Conservation (phyloP, 2,329 filamentous ascomycete species). For the Waltergamsia citrina region DNA sequence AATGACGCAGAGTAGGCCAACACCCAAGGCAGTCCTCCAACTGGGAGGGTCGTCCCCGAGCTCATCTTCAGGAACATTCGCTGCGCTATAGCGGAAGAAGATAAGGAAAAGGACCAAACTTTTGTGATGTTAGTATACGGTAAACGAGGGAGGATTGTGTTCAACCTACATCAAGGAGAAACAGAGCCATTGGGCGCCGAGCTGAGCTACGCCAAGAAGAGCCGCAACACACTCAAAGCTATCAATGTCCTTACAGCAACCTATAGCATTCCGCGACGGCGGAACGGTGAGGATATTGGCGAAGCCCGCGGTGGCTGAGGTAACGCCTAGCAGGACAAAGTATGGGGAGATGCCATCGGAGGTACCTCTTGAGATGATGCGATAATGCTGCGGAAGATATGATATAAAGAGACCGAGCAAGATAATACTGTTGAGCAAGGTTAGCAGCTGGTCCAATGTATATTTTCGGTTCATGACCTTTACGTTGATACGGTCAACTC, state of each 20-base stretch:
- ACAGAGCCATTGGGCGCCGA: slow-evolving; percentile 85
- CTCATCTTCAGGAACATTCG: slow-evolving; percentile 37
- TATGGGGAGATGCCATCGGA: slow-evolving; percentile 94
- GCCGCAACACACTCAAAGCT: slow-evolving; percentile 78
- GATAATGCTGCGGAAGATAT: slow-evolving; percentile 89
- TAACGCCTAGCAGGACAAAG: slow-evolving; percentile 88
- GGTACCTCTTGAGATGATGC: slow-evolving; percentile 76
- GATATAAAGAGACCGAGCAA: slow-evolving; percentile 83
- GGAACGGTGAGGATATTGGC: slow-evolving; percentile 87
- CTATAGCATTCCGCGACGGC: slow-evolving; percentile 72
- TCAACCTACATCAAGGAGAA: slow-evolving; percentile 76
- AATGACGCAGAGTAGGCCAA: slow-evolving; percentile 62
- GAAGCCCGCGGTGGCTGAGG: slow-evolving; percentile 79
- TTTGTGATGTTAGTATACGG: slow-evolving; percentile 13
- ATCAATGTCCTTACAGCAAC: slow-evolving; percentile 76
- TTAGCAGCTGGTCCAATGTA: too few relatives aligned
- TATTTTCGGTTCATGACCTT: too few relatives aligned
- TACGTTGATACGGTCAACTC: slow-evolving; percentile 49
- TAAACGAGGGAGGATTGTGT: background rate
- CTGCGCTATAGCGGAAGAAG: slow-evolving; percentile 69
- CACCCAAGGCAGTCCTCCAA: slow-evolving; percentile 70
- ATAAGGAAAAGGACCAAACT: slow-evolving; percentile 90
- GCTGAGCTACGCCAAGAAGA: slow-evolving; percentile 79
- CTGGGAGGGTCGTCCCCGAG: slow-evolving; percentile 45
- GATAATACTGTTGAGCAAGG: slow-evolving; percentile 48